Evolutionary conservation across 2,329 filamentous ascomycete genomes (phyloP), one percentile per base, ranked within the genome.

Genomic region (Penicillium janthinellum): DNA sequence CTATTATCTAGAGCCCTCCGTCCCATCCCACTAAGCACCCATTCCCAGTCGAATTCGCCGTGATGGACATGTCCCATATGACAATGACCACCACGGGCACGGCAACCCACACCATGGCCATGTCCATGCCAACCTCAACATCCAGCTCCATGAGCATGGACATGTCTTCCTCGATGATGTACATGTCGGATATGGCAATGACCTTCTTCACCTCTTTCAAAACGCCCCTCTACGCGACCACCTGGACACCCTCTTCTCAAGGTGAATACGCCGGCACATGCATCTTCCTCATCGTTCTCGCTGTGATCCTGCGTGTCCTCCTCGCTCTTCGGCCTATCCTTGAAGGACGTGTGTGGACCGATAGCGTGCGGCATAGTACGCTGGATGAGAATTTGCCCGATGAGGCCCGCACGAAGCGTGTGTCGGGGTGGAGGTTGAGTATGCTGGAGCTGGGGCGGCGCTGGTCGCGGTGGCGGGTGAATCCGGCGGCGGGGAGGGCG

Each of bases 201-300:
- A 63, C 61, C 31, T 69, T 69, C 56, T 88, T 89, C 70, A 84
- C 81, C 61, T 80, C 80, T 55, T 84, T 83, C 51, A 77, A 73
- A 56, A 90, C 87, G 1, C 81, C 88, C 1, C 81, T 91, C 54
- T 90, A 83, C 78, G 87, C 90, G 12, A 73, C 77, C 22, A 74
- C 80, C 49, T 96, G 92, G 91, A 89, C 89, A 4, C 92, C 93
- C 7, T 76, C 71, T 35, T 86, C 78, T 39, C 79, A 83, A 12
- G 91, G 88, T 69, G 80, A 84, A 58, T 97, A 96, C 77, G 91
- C 91, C 4, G 93, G 86, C 53, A 95, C 91, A 31, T 95, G 93
- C 81, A 90, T 96, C 75, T 96, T 96, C 79, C 83, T 96, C 61
- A 87, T 96, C 72, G 70, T 88, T 39, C 86, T 97, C 56, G 87